phyloP scores from a whole-genome alignment of 331 rosid genomes.

The Malus hybrid region DNA sequence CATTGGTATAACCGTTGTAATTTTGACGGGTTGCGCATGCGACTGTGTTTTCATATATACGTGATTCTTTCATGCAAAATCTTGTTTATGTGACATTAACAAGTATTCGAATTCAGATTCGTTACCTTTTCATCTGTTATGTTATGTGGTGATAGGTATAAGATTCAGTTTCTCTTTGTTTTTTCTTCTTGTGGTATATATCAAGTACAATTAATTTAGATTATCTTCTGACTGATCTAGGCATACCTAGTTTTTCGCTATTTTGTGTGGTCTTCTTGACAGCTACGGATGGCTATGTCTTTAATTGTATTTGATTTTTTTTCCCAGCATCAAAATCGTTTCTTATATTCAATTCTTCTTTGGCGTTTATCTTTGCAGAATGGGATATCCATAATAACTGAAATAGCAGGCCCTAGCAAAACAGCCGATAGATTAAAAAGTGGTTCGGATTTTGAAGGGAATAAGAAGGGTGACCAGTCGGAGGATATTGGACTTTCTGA shows the following conservation, averaged over 20 bases:
- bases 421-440: slow-evolving; percentile 7
- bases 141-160: no score
- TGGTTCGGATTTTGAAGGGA: slow-evolving; percentile 14
- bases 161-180: no score
- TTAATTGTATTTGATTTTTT: neutral
- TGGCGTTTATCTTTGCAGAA: slow-evolving; percentile 18
- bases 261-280: neutral
- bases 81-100: neutral
- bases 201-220: neutral
- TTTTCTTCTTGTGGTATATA: neutral
- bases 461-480: neutral
- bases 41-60: neutral
- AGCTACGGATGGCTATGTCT: neutral
- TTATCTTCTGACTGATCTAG: neutral
- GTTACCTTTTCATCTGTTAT: no score
- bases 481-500: slow-evolving; percentile 19
- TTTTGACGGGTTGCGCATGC: neutral
- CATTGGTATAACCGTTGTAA: neutral
- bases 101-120: neutral
- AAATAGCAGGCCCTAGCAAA: slow-evolving; percentile 22
- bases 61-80: neutral
- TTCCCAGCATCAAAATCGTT: neutral
- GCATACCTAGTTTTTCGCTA: neutral
- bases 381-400: slow-evolving; percentile 10
- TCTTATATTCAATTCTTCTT: neutral